phyloP scores from a whole-genome alignment of 768 basidiomycete species.

The Neoboletus magnificus region DNA sequence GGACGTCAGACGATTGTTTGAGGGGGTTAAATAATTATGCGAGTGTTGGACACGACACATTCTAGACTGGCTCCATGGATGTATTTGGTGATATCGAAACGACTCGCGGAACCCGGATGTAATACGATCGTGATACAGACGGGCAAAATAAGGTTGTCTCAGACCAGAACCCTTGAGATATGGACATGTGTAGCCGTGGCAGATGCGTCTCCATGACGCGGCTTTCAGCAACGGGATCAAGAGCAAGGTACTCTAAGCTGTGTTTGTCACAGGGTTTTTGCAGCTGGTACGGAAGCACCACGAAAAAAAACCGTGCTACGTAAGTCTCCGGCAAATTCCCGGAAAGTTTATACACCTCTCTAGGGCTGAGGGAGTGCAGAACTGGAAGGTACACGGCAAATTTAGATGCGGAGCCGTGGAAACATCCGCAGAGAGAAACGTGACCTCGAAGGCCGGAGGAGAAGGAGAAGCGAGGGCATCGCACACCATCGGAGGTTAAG shows the following conservation, averaged over 20 bases:
- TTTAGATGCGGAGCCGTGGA: not conserved
- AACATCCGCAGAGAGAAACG: not conserved
- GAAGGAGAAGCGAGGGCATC: not conserved
- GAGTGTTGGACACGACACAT: not conserved
- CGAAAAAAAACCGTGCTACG: constrained; percentile 11
- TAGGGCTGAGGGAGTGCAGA: not conserved
- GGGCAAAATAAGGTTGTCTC: constrained; percentile 4
- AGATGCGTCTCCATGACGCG: not conserved
- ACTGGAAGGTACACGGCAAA: not conserved
- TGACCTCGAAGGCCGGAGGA: not conserved
- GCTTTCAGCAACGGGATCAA: not conserved
- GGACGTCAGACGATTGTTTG: not conserved
- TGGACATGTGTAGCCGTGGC: not conserved
- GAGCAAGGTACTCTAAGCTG: not conserved
- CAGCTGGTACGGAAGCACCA: not conserved
- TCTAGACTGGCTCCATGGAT: constrained; percentile 11
- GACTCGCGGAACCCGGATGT: not conserved
- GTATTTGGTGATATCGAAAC: constrained; percentile 11
- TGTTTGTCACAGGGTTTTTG: not conserved
- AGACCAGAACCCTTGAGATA: not conserved
- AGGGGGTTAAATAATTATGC: not conserved
- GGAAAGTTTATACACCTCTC: not conserved
- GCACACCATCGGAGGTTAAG: constrained; percentile 4
- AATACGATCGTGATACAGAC: not conserved
- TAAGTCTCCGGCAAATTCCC: constrained; percentile 8